Evolutionary conservation across 1,139 yeast species (phyloP).

Genomic region (Cylindricascospora bacillispora): DNA sequence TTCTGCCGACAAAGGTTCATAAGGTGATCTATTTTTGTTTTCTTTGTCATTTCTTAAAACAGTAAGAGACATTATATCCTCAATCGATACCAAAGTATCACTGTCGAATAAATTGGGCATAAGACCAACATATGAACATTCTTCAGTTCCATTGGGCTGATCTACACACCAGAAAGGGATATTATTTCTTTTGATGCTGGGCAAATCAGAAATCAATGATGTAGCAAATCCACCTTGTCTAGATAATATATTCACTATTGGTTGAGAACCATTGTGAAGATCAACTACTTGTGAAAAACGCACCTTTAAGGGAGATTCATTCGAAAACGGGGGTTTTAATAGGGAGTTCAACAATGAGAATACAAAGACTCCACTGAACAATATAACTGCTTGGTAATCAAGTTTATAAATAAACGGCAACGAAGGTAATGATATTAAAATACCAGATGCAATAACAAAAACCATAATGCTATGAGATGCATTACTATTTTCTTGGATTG

Average conservation of each 20-base stretch:
- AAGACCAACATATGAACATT: conserved; percentile 39
- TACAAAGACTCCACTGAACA: conserved; percentile 28
- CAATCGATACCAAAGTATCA: conserved; percentile 20
- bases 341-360: conserved; percentile 31
- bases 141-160: conserved; percentile 35
- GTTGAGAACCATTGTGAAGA: conserved; percentile 24
- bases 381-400: conserved; percentile 38
- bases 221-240: conserved; percentile 34
- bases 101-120: conserved; percentile 42
- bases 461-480: conserved; percentile 39
- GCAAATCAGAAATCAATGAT: conserved; percentile 42
- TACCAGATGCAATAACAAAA: conserved; percentile 29
- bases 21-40: conserved; percentile 33
- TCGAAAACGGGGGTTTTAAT: conserved; percentile 41
- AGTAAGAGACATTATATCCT: conserved; percentile 37
- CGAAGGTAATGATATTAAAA: conserved; percentile 41
- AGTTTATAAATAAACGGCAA: conserved; percentile 64
- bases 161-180: conserved; percentile 28
- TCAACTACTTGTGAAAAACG: conserved; percentile 51
- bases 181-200: conserved; percentile 39
- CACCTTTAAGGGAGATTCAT: conserved; percentile 51
- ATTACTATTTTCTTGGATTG: conserved; percentile 49
- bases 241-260: conserved; percentile 39
- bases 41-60: conserved; percentile 37
- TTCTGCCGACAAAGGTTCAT: conserved; percentile 57